Conservation (phyloP, 805 yeast species). For the Kodamaea lidongshanica region DNA sequence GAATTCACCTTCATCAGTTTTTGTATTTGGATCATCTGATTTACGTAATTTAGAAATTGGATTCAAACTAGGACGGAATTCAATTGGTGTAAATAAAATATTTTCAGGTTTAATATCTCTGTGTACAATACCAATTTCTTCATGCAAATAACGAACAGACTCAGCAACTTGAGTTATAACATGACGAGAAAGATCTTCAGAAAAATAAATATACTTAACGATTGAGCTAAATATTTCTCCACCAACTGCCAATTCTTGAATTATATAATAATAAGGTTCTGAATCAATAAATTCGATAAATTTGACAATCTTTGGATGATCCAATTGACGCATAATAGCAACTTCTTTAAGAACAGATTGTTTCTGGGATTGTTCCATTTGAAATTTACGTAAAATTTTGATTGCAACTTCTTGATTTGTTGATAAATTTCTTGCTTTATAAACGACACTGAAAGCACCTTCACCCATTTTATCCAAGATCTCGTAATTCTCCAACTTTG, state of each 20-base stretch:
- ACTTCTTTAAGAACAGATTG: conserved; percentile 77
- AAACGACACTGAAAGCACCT: conserved; percentile 77
- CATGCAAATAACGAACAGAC: conserved; percentile 65
- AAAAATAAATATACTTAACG: conserved; percentile 59
- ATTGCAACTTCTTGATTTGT: conserved; percentile 44
- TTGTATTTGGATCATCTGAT: conserved; percentile 63
- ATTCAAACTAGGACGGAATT: conserved; percentile 37
- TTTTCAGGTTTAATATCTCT: conserved; percentile 83
- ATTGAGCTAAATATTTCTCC: conserved; percentile 72
- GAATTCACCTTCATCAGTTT: conserved; percentile 85
- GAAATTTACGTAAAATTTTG: conserved; percentile 61
- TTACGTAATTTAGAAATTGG: conserved; percentile 40
- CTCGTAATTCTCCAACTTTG: conserved; percentile 37
- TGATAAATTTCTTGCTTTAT: conserved; percentile 44
- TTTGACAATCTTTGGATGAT: conserved; percentile 58
- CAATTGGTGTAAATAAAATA: conserved; percentile 58
- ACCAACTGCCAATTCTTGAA: conserved; percentile 69
- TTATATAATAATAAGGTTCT: conserved; percentile 54
- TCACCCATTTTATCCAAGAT: conserved; percentile 59
- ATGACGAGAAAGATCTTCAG: conserved; percentile 60
- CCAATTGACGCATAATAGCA: conserved; percentile 61
- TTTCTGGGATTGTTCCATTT: conserved; percentile 54
- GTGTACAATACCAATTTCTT: conserved; percentile 71
- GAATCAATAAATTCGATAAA: conserved; percentile 64
- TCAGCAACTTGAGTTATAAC: conserved; percentile 57